Conservation (phyloP, 805 yeast species). For the Yamadazyma ubonensis region DNA sequence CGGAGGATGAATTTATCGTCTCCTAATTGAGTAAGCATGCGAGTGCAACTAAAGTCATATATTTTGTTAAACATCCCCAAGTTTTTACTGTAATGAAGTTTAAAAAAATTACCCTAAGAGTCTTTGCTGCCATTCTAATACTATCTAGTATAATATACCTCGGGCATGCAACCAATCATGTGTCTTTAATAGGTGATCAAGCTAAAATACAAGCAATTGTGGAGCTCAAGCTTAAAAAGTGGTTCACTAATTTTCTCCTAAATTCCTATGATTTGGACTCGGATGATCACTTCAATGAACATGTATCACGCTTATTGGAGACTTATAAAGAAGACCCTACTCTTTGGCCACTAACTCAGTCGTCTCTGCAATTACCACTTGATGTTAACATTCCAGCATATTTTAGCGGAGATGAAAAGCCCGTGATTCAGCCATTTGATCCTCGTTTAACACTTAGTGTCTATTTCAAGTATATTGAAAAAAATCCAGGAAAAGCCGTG, state of each 20-base stretch:
- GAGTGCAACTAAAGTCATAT: not conserved
- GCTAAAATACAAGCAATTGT: constrained; percentile 17
- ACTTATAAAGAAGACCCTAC: constrained; percentile 1
- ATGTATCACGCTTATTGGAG: not conserved
- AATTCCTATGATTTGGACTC: constrained; percentile 15
- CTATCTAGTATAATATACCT: not conserved
- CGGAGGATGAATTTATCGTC: no score
- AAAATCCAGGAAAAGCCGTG: constrained; percentile 18
- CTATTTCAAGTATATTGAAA: constrained; percentile 42
- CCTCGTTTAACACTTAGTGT: constrained; percentile 56
- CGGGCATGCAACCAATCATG: not conserved
- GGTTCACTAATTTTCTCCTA: constrained; percentile 21
- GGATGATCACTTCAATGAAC: constrained; percentile 7
- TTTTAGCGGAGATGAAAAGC: constrained; percentile 8
- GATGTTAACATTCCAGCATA: constrained; percentile 3
- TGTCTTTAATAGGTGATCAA: constrained; percentile 4
- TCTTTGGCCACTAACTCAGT: constrained; percentile 6
- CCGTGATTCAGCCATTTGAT: constrained; percentile 37
- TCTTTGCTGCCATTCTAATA: constrained; percentile 2
- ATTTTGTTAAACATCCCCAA: no score
- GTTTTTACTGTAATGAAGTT: constrained; percentile 6
- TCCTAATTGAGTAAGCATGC: not conserved
- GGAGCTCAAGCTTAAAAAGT: constrained; percentile 17
- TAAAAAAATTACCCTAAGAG: constrained; percentile 8
- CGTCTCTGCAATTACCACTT: not conserved